These are phyloP conservation scores for Discostella stelligeroides DNA, from an alignment of 108 stramenopile genomes.

Conservation along the genomic window DNA sequence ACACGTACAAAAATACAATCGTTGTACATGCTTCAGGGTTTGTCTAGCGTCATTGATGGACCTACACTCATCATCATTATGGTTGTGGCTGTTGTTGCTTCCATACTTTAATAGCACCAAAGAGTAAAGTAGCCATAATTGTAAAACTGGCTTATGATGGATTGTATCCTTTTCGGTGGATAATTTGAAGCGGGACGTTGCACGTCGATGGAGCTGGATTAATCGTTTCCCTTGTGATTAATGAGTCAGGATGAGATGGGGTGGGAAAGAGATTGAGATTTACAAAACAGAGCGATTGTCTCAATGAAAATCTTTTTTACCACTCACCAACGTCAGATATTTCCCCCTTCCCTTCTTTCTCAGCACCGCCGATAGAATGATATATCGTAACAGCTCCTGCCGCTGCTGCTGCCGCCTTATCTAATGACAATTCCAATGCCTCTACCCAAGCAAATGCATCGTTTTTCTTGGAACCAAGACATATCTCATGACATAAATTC, in stretches of 20 bases:
- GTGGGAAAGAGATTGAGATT: too few relatives aligned
- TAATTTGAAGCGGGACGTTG: constrained; percentile 68
- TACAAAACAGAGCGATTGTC: too few relatives aligned
- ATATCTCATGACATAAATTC: constrained; percentile 27
- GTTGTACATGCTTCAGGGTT: constrained; percentile 40
- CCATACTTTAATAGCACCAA: constrained; percentile 28
- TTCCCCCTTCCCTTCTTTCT: background rate
- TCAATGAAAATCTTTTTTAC: too few relatives aligned
- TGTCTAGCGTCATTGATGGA: constrained; percentile 14
- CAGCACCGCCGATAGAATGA: too few relatives aligned
- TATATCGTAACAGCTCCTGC: background rate
- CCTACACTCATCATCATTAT: background rate
- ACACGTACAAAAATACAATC: constrained; percentile 20
- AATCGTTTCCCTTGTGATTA: constrained; percentile 53
- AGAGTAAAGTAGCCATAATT: constrained; percentile 75
- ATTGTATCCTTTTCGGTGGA: background rate
- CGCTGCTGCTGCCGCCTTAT: background rate
- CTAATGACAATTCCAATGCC: constrained; percentile 23
- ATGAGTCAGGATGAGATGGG: background rate
- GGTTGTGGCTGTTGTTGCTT: background rate
- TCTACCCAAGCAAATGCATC: constrained; percentile 44
- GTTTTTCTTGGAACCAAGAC: constrained; percentile 15
- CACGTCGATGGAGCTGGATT: constrained; percentile 69
- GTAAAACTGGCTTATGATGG: constrained; percentile 27
- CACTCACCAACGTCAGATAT: constrained; percentile 2